Conservation (phyloP, 257 asterid species). For the Euphrasia confusa region DNA sequence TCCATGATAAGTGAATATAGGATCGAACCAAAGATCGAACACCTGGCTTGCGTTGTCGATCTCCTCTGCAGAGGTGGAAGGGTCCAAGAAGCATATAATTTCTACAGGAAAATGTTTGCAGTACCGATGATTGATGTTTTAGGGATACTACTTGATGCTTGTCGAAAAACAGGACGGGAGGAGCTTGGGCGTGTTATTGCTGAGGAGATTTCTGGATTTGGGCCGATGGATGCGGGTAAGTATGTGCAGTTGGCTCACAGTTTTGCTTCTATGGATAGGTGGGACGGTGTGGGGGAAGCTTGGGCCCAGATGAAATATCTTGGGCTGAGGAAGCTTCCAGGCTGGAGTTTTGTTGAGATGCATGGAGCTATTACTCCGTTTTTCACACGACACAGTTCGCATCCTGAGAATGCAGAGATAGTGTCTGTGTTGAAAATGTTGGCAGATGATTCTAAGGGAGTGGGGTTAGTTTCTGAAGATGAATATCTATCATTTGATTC, state of each 20-base stretch:
- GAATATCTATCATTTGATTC: constrained; percentile 30
- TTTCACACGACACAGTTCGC: constrained; percentile 56
- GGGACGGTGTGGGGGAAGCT: constrained; percentile 83
- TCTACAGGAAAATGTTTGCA: constrained; percentile 47
- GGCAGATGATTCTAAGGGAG: constrained; percentile 39
- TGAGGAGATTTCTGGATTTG: constrained; percentile 44
- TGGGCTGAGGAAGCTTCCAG: constrained; percentile 67
- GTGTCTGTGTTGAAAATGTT: constrained; percentile 37
- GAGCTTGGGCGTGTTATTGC: constrained; percentile 47
- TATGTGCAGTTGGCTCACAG: constrained; percentile 81
- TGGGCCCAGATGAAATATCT: constrained; percentile 68
- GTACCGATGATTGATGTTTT: constrained; percentile 55
- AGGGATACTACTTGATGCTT: constrained; percentile 76
- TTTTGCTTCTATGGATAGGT: constrained; percentile 63
- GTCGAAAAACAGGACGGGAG: constrained; percentile 39
- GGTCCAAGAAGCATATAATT: constrained; percentile 60
- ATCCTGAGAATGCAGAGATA: constrained; percentile 51
- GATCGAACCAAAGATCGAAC: constrained; percentile 66
- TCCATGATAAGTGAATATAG: constrained; percentile 54
- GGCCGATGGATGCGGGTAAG: constrained; percentile 65
- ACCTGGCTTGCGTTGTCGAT: constrained; percentile 72
- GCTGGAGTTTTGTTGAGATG: constrained; percentile 80
- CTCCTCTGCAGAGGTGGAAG: constrained; percentile 82
- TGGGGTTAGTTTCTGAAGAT: constrained; percentile 21
- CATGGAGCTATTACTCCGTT: constrained; percentile 60